Evolutionary conservation across 352 stramenopile genomes (phyloP), one percentile per base, ranked within the genome.

Genomic region (Albugo candida): DNA sequence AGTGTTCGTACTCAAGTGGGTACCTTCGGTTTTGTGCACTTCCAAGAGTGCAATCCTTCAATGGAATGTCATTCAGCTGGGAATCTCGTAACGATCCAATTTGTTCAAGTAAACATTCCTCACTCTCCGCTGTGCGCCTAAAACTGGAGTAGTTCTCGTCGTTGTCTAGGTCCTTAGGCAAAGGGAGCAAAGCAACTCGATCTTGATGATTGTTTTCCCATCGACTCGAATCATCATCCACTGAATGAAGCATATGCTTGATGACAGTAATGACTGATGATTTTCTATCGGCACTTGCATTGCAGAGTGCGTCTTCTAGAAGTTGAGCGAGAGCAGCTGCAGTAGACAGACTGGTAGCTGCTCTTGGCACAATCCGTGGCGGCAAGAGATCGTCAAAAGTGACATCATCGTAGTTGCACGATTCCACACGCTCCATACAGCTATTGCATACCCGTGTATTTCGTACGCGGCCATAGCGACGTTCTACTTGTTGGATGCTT

Each of bases 21-120:
- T 84, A 82, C 8, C n/a, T 61, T 42, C 72, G 66, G 34, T 54
- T 52, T 36, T 65, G 58, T 11, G 57, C 55, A 46, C 77, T 77
- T 18, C 65, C 67, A 13, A 84, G 52, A 0, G 60, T 53, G 20
- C 63, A 72, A 12, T 71, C 41, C 6, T 63, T 56, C 31, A 69
- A 47, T 11, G 61, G 57, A 2, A 63, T 41, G 2, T 54, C 48
- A 21, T 64, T 47, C 20, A 31, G 24, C 24, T 31, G 24, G 3
- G 24, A 31, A 31, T 43, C 8, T 3, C 19, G 17, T 24, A 43
- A 43, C 8, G 19, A 31, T 31, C 8, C 24, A 8, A 31, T 31
- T 31, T 31, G 24, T 31, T 31, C 24, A 31, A 31, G 24, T 8
- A 31, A 31, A 31, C 8, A 31, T 8, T 31, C 24, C 24, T 31